Conservation (phyloP, 345 rosid genomes). For the Lumnitzera racemosa region DNA sequence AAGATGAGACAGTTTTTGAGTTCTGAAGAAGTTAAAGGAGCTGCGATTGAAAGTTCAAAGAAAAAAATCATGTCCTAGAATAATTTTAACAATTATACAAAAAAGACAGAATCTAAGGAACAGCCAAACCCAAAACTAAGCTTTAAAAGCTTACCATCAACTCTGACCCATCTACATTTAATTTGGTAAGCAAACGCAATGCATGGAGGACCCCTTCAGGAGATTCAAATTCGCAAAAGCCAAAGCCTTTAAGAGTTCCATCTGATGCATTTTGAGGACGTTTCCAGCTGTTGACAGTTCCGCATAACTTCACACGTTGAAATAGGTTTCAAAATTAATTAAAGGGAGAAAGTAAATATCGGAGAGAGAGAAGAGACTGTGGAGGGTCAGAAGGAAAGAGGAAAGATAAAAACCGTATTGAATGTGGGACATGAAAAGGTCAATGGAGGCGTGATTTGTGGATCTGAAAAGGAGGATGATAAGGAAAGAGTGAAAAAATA, state of each 20-base stretch:
- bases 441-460: no score
- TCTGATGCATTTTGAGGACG: slow-evolving; percentile 76
- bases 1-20: no score
- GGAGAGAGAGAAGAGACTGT: no score
- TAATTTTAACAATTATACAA: no score
- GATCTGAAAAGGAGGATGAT: no score
- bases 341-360: neutral
- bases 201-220: slow-evolving; percentile 98
- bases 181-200: slow-evolving; percentile 78
- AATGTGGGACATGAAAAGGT: no score
- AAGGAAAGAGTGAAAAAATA: no score
- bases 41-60: no score
- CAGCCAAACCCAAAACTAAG: neutral
- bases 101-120: neutral
- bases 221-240: slow-evolving; percentile 92
- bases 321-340: slow-evolving; percentile 3
- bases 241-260: slow-evolving; percentile 84
- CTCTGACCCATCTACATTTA: slow-evolving; percentile 88
- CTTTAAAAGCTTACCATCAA: slow-evolving; percentile 52
- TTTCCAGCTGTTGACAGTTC: slow-evolving; percentile 87
- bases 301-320: slow-evolving; percentile 57
- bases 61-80: no score
- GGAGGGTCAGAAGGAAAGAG: no score
- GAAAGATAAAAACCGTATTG: no score
- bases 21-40: no score